phyloP scores from a whole-genome alignment of 257 asterid species.

The Scutellaria baicalensis region DNA sequence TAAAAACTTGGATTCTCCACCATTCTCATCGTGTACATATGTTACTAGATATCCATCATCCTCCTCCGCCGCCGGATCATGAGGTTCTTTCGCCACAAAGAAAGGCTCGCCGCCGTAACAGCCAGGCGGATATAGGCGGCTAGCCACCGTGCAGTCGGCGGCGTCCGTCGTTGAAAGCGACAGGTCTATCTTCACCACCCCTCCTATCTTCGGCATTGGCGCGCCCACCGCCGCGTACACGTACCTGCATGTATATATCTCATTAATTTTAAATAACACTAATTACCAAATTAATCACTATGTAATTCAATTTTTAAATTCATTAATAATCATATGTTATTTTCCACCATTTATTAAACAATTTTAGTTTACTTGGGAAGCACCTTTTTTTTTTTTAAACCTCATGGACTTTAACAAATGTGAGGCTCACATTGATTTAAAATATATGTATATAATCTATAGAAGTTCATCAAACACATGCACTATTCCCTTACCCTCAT shows the following conservation, averaged over 20 bases:
- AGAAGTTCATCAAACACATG: too few species aligned
- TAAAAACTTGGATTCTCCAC: conserved; percentile 43
- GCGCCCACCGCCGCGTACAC: conserved; percentile 32
- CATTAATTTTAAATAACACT: too few species aligned
- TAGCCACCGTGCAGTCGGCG: conserved; percentile 28
- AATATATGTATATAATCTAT: too few species aligned
- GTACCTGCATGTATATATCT: conserved; percentile 29
- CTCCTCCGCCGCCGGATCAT: conserved; percentile 29
- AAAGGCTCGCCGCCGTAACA: conserved; percentile 39
- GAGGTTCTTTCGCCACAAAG: conserved; percentile 35
- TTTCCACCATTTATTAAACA: too few species aligned
- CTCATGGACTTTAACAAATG: too few species aligned
- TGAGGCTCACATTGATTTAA: too few species aligned
- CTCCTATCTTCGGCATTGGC: conserved; percentile 23
- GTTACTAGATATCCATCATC: conserved; percentile 75
- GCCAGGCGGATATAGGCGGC: conserved; percentile 21
- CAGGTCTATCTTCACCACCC: conserved; percentile 40
- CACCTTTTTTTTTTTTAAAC: too few species aligned
- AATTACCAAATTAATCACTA: too few species aligned
- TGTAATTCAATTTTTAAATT: too few species aligned
- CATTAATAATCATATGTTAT: too few species aligned
- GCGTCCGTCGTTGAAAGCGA: conserved; percentile 7
- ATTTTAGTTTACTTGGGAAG: too few species aligned
- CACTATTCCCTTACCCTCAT: too few species aligned
- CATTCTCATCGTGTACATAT: conserved; percentile 51